Evolutionary conservation across 768 basidiomycete genomes (phyloP), one percentile per base, ranked within the genome.

Genomic region (Mycena filopes): DNA sequence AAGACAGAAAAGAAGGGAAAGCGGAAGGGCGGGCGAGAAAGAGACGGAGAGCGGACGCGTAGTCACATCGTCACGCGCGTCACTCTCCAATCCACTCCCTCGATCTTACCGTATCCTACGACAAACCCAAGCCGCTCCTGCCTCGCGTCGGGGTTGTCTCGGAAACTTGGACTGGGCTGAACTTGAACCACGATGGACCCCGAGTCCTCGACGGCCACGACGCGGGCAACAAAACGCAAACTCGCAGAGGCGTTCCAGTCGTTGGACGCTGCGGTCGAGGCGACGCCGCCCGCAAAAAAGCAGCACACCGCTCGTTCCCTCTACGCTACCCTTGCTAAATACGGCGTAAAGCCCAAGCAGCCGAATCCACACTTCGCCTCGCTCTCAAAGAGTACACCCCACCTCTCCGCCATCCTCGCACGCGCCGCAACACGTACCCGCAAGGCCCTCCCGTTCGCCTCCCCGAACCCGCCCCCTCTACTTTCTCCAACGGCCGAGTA

Each of bases 311-410:
- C 81, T 53, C 87, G 83, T 16, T 89, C 91, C 1, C 73, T 95
- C 3, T 95, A 94, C 74, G 89, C 92, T 2, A 91, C 91, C 3
- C 81, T 95, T 46, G 84, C 90, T 47, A 94, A 93, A 77, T 92
- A 94, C 73, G 90, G 90, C 6, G 85, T 91, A 43, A 87, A 82
- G 71, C 77, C 83, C 15, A 89, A 83, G 71, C 82, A 84, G 60
- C 55, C 80, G 12, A 78, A 72, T 49, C 73, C 79, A 21, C 63
- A 42, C 67, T 55, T 63, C 69, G 43, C 50, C 6, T 38, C 63
- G 18, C 71, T 86, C 11, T 83, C 85, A 3, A 91, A 87, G 74
- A 83, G 78, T 29, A 87, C 89, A 0, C 92, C 92, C 21, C 88
- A 89, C 75, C 83, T 94, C 23, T 82, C 87, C 33, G 89, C 91